Evolutionary conservation across 345 rosid species (phyloP).

Genomic region (Salix dunnii): DNA sequence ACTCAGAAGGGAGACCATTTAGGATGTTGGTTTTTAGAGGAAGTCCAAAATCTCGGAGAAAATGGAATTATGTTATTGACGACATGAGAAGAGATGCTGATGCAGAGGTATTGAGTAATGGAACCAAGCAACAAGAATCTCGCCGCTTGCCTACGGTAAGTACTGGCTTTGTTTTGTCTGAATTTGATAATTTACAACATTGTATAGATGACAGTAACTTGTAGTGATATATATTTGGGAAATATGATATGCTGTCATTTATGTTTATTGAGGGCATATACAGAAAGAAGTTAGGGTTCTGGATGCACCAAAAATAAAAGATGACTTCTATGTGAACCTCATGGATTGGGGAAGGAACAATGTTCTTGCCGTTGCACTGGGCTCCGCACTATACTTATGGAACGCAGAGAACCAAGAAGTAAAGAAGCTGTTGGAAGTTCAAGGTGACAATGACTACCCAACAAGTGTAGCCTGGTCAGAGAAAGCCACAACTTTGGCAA

Average conservation of each 20-base stretch:
- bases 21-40: slow-evolving; percentile 52
- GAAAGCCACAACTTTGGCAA: slow-evolving; percentile 34
- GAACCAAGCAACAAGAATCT: slow-evolving; percentile 1
- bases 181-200: not conserved
- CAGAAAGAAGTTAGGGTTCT: slow-evolving; percentile 39
- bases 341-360: slow-evolving; percentile 50
- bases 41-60: slow-evolving; percentile 44
- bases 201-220: not conserved
- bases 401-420: slow-evolving; percentile 21
- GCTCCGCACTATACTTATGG: slow-evolving; percentile 38
- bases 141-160: slow-evolving; percentile 37
- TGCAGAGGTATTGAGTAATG: slow-evolving; percentile 13
- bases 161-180: no score
- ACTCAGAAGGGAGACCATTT: slow-evolving; percentile 45
- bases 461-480: slow-evolving; percentile 48
- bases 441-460: slow-evolving; percentile 27
- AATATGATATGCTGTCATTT: not conserved
- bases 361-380: slow-evolving; percentile 44
- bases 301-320: slow-evolving; percentile 45
- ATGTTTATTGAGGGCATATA: slow-evolving; percentile 4
- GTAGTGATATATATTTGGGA: not conserved
- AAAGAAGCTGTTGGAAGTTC: slow-evolving; percentile 21
- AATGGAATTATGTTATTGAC: slow-evolving; percentile 24
- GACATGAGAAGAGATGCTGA: slow-evolving; percentile 35
- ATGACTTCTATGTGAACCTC: slow-evolving; percentile 40